Conservation (phyloP, 495 filamentous ascomycete species). For the Penicillium argentinense region DNA sequence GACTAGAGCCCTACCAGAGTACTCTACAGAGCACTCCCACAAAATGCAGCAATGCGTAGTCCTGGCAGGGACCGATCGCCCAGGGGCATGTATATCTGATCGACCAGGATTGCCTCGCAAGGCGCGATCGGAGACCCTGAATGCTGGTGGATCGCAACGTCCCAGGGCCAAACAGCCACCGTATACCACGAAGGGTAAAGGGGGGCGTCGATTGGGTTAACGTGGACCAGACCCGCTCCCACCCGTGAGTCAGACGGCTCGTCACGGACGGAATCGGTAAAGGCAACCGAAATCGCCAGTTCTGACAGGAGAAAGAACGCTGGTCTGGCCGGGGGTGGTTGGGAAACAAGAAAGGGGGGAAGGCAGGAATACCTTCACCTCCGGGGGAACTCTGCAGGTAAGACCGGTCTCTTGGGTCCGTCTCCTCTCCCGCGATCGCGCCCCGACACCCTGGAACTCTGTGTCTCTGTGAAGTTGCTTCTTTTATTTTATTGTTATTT, state of each 20-base stretch:
- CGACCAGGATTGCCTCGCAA: constrained; percentile 9
- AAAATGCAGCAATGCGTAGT: no score
- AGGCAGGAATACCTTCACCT: no score
- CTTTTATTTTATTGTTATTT: neutral
- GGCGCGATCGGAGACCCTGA: constrained; percentile 15
- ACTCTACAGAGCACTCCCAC: no score
- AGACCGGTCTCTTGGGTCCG: constrained; percentile 18
- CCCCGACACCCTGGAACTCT: constrained; percentile 2
- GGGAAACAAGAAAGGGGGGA: neutral
- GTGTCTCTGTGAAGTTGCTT: neutral
- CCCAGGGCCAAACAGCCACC: constrained; percentile 10
- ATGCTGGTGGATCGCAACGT: constrained; percentile 13
- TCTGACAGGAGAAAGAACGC: no score
- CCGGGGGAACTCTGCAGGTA: constrained; percentile 1
- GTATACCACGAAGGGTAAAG: constrained; percentile 9
- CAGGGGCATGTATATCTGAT: constrained; percentile 1
- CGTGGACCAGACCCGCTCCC: constrained; percentile 16
- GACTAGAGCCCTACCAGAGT: no score
- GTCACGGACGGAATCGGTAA: constrained; percentile 22
- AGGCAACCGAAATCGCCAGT: constrained; percentile 23
- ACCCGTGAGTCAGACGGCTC: constrained; percentile 23
- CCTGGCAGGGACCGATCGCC: no score
- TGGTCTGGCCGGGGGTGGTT: neutral
- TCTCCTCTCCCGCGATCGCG: constrained; percentile 3
- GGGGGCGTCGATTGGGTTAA: constrained; percentile 2